These are phyloP conservation scores for Globisporangium spinosum DNA, from an alignment of 352 stramenopile species.

Conservation along the genomic window DNA sequence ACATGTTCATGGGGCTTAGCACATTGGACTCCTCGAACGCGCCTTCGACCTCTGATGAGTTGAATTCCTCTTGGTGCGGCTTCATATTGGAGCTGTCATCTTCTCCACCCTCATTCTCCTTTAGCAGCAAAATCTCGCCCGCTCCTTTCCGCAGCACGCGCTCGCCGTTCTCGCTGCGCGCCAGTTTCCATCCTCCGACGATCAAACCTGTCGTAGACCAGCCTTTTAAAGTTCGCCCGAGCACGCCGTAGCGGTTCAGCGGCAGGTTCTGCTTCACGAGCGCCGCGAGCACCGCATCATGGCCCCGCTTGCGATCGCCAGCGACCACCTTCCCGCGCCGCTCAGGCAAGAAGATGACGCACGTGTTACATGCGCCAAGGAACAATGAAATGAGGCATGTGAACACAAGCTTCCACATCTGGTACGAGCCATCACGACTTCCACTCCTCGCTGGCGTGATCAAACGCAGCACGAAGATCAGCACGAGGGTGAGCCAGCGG, in stretches of 20 bases:
- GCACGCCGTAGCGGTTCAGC: constrained; percentile 41
- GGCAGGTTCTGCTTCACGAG: constrained; percentile 48
- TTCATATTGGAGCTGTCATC: not conserved
- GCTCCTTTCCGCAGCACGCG: constrained; percentile 42
- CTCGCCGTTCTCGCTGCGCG: constrained; percentile 22
- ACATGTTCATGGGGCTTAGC: not conserved
- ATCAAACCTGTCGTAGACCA: constrained; percentile 42
- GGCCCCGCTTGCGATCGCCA: constrained; percentile 22
- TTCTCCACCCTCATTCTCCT: constrained; percentile 6
- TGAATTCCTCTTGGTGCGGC: not conserved
- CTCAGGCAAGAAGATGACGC: constrained; percentile 27
- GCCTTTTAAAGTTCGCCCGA: constrained; percentile 36
- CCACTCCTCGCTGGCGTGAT: constrained; percentile 16
- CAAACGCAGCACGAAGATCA: constrained; percentile 33
- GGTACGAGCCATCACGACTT: constrained; percentile 8
- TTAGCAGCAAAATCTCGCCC: constrained; percentile 42
- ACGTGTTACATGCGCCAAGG: constrained; percentile 25
- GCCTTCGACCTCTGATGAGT: constrained; percentile 14
- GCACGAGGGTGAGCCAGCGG: constrained; percentile 26
- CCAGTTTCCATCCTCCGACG: constrained; percentile 41
- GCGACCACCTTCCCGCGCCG: constrained; percentile 29
- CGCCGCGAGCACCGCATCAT: constrained; percentile 38
- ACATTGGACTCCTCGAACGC: not conserved
- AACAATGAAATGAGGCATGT: constrained; percentile 20
- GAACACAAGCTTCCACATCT: constrained; percentile 19